Evolutionary conservation across 192 early-diverging fungal genomes (phyloP).

Genomic region (Coemansia brasiliensis): DNA sequence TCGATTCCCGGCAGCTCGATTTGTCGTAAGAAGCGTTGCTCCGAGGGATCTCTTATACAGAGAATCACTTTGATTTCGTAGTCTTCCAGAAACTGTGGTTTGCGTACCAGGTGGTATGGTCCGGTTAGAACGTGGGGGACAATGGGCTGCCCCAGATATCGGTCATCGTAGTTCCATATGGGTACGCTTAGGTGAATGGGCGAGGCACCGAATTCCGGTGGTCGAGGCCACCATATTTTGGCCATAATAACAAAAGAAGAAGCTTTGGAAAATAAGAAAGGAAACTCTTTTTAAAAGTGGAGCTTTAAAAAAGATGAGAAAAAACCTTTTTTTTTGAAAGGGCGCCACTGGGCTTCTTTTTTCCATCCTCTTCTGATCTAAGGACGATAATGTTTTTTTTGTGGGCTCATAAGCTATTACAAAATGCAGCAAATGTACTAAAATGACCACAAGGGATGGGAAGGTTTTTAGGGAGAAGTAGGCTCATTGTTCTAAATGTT

Average conservation of each 20-base stretch:
- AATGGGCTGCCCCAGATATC: conserved; percentile 41
- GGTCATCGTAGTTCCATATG: conserved; percentile 39
- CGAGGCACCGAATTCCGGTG: conserved; percentile 15
- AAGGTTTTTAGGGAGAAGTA: no score
- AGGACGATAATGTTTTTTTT: no score
- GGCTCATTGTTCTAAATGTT: no score
- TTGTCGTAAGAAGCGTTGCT: conserved; percentile 61
- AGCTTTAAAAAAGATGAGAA: no score
- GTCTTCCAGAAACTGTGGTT: conserved; percentile 57
- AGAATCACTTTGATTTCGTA: conserved; percentile 76
- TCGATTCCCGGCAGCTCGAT: conserved; percentile 59
- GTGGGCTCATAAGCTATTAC: no score
- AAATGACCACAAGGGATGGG: no score
- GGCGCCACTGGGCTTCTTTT: no score
- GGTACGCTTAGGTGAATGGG: conserved; percentile 39
- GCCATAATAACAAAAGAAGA: not conserved
- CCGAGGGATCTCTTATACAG: conserved; percentile 70
- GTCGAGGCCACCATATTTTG: conserved; percentile 28
- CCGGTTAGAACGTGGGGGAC: conserved; percentile 67
- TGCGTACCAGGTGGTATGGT: conserved; percentile 70
- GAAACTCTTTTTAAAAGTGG: not conserved
- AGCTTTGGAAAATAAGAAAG: not conserved
- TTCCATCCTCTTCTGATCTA: no score
- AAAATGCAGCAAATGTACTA: no score
- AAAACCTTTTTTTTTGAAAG: no score